These are phyloP conservation scores for Penicillium sp. DNA, from an alignment of 2,329 filamentous ascomycete genomes.

Conservation along the genomic window DNA sequence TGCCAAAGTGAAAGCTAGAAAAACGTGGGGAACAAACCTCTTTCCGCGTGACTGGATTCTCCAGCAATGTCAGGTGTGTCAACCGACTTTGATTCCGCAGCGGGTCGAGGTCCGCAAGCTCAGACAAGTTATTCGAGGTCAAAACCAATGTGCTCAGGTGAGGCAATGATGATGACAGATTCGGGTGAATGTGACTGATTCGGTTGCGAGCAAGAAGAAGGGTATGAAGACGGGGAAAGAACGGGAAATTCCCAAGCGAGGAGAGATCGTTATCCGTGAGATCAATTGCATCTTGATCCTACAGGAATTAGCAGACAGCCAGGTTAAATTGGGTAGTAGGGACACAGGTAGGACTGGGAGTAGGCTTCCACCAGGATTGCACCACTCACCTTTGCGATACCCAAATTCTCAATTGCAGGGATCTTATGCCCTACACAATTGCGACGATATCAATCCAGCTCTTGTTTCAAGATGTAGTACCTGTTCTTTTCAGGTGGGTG, in stretches of 20 bases:
- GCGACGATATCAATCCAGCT: conserved; percentile 77
- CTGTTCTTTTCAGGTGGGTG: conserved; percentile 63
- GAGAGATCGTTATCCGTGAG: conserved; percentile 97
- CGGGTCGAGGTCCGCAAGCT: conserved; percentile 84
- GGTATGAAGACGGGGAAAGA: conserved; percentile 79
- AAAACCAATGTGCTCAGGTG: conserved; percentile 77
- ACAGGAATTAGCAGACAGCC: conserved; percentile 6
- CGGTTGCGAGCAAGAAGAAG: conserved; percentile 87
- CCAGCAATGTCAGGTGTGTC: conserved; percentile 72
- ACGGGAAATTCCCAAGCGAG: conserved; percentile 82
- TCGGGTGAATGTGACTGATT: conserved; percentile 71
- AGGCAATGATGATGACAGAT: conserved; percentile 68
- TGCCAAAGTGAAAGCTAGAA: too few species aligned
- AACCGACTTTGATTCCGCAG: conserved; percentile 62
- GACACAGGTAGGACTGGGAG: too few species aligned
- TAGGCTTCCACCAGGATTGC: too few species aligned
- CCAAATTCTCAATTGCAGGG: conserved; percentile 93
- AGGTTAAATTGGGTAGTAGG: too few species aligned
- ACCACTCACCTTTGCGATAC: conserved; percentile 74
- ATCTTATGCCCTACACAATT: conserved; percentile 85
- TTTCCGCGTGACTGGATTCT: conserved; percentile 87
- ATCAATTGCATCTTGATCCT: conserved; percentile 96
- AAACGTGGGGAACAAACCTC: conserved; percentile 62
- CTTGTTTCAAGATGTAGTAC: conserved; percentile 66
- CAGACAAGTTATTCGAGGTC: conserved; percentile 71